Evolutionary conservation across 2,329 filamentous ascomycete species (phyloP).

Genomic region (Scedosporium boydii): DNA sequence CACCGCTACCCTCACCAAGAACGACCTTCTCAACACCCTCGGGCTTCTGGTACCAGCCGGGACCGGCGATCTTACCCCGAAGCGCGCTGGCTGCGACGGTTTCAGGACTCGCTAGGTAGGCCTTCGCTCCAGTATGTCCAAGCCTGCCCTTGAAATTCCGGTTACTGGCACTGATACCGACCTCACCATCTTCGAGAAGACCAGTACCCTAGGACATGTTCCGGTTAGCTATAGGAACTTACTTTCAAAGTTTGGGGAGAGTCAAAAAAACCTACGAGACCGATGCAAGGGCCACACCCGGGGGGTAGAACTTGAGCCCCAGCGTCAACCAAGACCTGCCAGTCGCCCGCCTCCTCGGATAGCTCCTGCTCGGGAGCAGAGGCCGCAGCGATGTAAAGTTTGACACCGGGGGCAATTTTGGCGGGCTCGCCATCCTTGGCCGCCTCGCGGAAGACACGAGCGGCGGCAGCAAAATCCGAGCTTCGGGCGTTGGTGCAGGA

Average conservation of each 20-base stretch:
- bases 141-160: slow-evolving; percentile 89
- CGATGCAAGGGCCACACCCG: slow-evolving; percentile 80
- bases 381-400: slow-evolving; percentile 85
- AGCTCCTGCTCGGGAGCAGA: slow-evolving; percentile 66
- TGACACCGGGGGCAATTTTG: slow-evolving; percentile 65
- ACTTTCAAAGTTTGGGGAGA: no score
- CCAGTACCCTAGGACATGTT: slow-evolving; percentile 40
- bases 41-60: slow-evolving; percentile 68
- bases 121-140: slow-evolving; percentile 59
- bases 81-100: slow-evolving; percentile 87
- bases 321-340: slow-evolving; percentile 72
- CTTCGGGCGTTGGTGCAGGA: slow-evolving; percentile 82
- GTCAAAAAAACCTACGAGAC: slow-evolving; percentile 33
- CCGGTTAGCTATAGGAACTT: no score
- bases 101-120: slow-evolving; percentile 82
- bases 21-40: slow-evolving; percentile 58
- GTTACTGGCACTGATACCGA: slow-evolving; percentile 76
- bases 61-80: slow-evolving; percentile 60
- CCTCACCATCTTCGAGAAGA: slow-evolving; percentile 73
- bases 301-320: slow-evolving; percentile 64
- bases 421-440: slow-evolving; percentile 53
- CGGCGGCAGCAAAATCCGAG: slow-evolving; percentile 74
- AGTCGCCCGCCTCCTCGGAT: slow-evolving; percentile 74
- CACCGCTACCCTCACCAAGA: slow-evolving; percentile 62
- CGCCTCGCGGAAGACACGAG: slow-evolving; percentile 75